These are phyloP conservation scores for Zalaria sp. DNA, from an alignment of 2,329 filamentous ascomycete species.

Conservation along the genomic window DNA sequence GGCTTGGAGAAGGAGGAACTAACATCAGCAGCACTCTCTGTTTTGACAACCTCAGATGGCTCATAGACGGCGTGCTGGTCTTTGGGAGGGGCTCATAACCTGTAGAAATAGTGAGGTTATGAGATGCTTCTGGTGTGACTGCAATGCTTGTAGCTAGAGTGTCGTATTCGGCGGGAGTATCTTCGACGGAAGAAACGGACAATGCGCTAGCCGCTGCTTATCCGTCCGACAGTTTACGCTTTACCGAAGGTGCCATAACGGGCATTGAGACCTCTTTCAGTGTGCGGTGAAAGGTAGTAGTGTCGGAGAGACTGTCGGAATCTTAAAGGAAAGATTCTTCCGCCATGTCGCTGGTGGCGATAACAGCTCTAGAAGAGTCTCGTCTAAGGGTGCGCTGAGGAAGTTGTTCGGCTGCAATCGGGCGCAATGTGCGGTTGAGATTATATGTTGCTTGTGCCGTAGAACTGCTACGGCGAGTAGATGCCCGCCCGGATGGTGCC, in stretches of 20 bases:
- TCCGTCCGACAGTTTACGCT: background rate
- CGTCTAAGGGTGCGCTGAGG: background rate
- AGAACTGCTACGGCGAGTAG: no score
- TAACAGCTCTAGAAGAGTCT: background rate
- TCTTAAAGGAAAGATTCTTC: background rate
- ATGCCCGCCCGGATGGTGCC: no score
- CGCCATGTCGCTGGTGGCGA: background rate
- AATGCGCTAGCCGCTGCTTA: constrained; percentile 2
- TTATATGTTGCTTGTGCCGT: no score
- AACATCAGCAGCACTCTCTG: no score
- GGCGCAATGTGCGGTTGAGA: no score
- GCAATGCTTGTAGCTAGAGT: constrained; percentile 49
- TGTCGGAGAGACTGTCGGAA: background rate
- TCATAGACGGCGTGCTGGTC: no score
- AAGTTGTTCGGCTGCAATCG: background rate
- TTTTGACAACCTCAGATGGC: no score
- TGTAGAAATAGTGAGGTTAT: no score
- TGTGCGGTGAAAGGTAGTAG: background rate
- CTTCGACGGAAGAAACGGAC: constrained; percentile 18
- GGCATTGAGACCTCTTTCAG: background rate
- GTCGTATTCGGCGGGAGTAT: constrained; percentile 35
- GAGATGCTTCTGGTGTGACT: constrained; percentile 37
- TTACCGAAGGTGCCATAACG: background rate
- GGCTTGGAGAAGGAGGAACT: constrained; percentile 35
- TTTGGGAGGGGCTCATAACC: no score